These are phyloP conservation scores for Byssothecium circinans DNA, from an alignment of 2,329 filamentous ascomycete species.

Conservation along the genomic window DNA sequence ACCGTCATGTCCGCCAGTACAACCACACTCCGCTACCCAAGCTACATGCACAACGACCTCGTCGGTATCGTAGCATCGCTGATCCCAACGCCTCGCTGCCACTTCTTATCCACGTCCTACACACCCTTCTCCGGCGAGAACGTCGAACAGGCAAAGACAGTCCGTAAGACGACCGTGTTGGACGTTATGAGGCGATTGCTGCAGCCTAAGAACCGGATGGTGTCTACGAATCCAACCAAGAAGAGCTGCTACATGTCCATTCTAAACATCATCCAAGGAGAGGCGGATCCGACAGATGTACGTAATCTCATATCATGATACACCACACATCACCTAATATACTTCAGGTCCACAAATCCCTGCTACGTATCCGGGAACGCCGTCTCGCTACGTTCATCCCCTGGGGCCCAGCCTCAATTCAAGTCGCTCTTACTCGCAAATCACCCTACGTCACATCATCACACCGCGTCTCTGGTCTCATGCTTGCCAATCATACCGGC, in stretches of 20 bases:
- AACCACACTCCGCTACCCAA: constrained; percentile 92
- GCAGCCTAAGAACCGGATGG: constrained; percentile 99
- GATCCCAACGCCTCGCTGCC: constrained; percentile 93
- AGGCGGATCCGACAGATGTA: constrained; percentile 93
- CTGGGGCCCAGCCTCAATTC: constrained; percentile 96
- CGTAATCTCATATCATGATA: constrained; percentile 13
- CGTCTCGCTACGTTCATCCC: constrained; percentile 95
- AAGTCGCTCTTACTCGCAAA: constrained; percentile 94
- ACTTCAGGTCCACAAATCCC: constrained; percentile 81
- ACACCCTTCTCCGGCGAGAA: constrained; percentile 97
- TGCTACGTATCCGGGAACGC: constrained; percentile 92
- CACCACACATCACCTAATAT: constrained; percentile 16
- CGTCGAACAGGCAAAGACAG: constrained; percentile 94
- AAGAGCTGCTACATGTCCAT: constrained; percentile 99
- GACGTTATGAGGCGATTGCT: constrained; percentile 95
- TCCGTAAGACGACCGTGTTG: constrained; percentile 95
- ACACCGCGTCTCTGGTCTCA: constrained; percentile 91
- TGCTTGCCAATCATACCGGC: constrained; percentile 97
- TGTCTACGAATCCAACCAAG: constrained; percentile 91
- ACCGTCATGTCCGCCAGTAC: constrained; percentile 99
- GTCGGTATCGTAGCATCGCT: constrained; percentile 95
- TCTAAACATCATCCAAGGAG: constrained; percentile 97
- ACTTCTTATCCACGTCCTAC: constrained; percentile 98
- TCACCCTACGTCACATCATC: constrained; percentile 94
- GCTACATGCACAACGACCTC: constrained; percentile 99